These are phyloP conservation scores for Flaveria robusta DNA, from an alignment of 129 eudicot genomes.

Conservation along the genomic window DNA sequence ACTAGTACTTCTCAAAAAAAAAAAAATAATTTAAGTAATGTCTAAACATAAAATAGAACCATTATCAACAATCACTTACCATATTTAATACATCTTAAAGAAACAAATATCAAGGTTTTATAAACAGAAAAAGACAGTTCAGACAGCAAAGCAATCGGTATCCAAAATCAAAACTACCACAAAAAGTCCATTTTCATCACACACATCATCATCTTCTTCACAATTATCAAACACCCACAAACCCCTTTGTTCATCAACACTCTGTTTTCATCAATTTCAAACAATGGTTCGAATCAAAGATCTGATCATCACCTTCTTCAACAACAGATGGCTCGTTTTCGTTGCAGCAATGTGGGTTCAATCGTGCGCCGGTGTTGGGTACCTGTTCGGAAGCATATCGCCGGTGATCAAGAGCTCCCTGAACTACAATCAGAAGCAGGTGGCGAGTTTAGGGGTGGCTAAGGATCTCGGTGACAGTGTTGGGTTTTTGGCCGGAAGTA, in stretches of 20 bases:
- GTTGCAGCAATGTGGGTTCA: slow-evolving; percentile 99
- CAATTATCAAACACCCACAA: not conserved
- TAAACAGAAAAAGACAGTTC: slow-evolving; percentile 4
- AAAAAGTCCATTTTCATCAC: slow-evolving; percentile 12
- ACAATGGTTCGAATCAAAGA: slow-evolving; percentile 49
- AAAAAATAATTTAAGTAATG: no score
- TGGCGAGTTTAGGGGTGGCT: slow-evolving; percentile 95
- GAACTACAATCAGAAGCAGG: slow-evolving; percentile 81
- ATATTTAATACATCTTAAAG: not conserved
- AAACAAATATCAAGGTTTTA: not conserved
- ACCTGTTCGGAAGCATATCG: slow-evolving; percentile 87
- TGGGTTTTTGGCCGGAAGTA: slow-evolving; percentile 92
- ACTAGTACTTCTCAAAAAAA: no score
- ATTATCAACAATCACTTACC: not conserved
- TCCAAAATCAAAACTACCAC: not conserved
- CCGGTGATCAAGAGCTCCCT: slow-evolving; percentile 72
- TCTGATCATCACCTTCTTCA: slow-evolving; percentile 47
- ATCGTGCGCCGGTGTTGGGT: slow-evolving; percentile 95
- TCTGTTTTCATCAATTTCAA: not conserved
- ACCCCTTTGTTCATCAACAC: no score
- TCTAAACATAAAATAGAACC: no score
- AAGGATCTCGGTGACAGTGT: slow-evolving; percentile 97
- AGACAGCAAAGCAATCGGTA: slow-evolving; percentile 40
- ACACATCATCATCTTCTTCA: slow-evolving; percentile 31
- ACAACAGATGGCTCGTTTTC: slow-evolving; percentile 92